These are phyloP conservation scores for Coemansia pectinata DNA, from an alignment of 192 early-diverging fungal genomes.

Conservation along the genomic window DNA sequence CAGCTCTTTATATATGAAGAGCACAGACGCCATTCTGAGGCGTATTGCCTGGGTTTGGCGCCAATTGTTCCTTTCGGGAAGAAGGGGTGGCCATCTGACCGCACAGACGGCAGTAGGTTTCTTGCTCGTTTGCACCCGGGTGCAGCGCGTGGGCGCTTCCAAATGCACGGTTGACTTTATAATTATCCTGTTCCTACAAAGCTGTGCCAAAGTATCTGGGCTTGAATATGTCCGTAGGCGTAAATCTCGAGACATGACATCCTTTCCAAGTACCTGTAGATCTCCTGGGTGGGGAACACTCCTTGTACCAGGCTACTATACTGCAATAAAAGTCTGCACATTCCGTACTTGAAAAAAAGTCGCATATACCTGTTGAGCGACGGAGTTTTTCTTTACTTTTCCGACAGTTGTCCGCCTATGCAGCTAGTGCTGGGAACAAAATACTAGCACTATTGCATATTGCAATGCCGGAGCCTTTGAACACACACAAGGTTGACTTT, in stretches of 20 bases:
- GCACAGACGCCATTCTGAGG: not conserved
- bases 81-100: not conserved
- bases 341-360: not conserved
- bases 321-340: not conserved
- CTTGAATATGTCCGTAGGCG: not conserved
- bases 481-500: slow-evolving; percentile 2
- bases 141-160: not conserved
- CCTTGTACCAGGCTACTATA: not conserved
- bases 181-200: slow-evolving; percentile 3
- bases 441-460: not conserved
- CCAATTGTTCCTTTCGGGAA: not conserved
- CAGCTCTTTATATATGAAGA: not conserved
- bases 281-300: not conserved
- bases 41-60: not conserved
- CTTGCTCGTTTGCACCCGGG: not conserved
- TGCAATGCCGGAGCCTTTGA: not conserved
- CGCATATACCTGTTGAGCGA: not conserved
- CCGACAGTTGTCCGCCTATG: not conserved
- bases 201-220: not conserved
- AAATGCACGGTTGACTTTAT: not conserved
- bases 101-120: not conserved
- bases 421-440: not conserved
- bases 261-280: not conserved
- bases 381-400: not conserved
- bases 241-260: not conserved